Percentiles rank a stretch among this genome's conserved stretches.
Evolutionary conservation across 345 rosid species (phyloP).

Genomic region (Melastoma malabathricum): DNA sequence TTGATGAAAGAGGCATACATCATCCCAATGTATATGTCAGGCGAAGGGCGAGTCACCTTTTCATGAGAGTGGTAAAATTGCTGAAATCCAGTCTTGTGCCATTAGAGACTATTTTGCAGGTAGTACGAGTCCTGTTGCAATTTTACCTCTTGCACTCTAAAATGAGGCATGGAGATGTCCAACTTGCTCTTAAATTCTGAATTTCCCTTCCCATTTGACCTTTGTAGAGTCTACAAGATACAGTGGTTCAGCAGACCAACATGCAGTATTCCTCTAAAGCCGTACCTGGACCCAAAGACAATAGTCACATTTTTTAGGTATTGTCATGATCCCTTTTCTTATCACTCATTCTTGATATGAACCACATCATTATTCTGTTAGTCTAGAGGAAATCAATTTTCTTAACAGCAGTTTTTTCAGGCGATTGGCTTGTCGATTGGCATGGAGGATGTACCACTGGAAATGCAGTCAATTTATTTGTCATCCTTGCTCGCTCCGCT

Average conservation of each 20-base stretch:
- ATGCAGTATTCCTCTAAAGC: constrained; percentile 33
- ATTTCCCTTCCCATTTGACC: background rate
- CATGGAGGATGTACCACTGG: constrained; percentile 68
- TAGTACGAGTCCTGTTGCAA: constrained; percentile 10
- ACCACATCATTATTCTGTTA: background rate
- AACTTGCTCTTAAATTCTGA: background rate
- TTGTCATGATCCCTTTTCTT: background rate
- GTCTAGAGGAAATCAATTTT: background rate
- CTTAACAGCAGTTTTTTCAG: constrained; percentile 18
- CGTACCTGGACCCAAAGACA: constrained; percentile 64
- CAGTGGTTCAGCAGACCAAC: constrained; percentile 48
- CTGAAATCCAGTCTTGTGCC: constrained; percentile 86
- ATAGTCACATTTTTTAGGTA: constrained; percentile 89
- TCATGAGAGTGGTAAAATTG: constrained; percentile 77
- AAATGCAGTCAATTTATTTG: constrained; percentile 84
- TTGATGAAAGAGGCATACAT: constrained; percentile 92
- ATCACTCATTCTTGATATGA: background rate
- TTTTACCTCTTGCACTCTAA: constrained; percentile 1
- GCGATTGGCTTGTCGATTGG: constrained; percentile 91
- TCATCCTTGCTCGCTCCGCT: constrained; percentile 81
- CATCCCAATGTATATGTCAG: constrained; percentile 71
- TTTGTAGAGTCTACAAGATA: constrained; percentile 73
- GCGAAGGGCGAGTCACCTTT: constrained; percentile 80
- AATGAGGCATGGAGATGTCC: background rate
- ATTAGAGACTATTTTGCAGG: constrained; percentile 82